Conservation (phyloP, 257 asterid species). For the Solanum pimpinellifolium region DNA sequence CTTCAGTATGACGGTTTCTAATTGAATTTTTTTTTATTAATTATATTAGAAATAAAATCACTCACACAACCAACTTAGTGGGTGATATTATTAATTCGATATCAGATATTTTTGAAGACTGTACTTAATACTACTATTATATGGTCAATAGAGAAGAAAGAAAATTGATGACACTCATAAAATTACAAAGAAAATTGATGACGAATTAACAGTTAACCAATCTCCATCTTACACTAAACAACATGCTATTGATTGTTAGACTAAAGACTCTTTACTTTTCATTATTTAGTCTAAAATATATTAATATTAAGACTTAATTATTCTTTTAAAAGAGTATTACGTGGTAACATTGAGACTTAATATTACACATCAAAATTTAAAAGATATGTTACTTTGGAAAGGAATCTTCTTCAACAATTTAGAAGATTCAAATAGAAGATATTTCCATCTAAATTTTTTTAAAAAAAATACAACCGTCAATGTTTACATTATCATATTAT, state of each 20-base stretch:
- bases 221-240: not conserved
- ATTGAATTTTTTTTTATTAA: too few relatives aligned
- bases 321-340: not conserved
- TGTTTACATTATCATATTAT: not conserved
- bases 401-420: not conserved
- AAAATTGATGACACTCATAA: not conserved
- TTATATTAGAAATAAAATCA: too few relatives aligned
- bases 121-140: not conserved
- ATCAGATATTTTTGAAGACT: not conserved
- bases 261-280: not conserved
- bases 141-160: not conserved
- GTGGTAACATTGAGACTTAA: not conserved
- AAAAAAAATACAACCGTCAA: accelerated
- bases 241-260: not conserved
- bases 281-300: not conserved
- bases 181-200: not conserved
- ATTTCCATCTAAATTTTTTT: not conserved
- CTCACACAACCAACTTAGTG: not conserved
- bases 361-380: not conserved
- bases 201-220: not conserved
- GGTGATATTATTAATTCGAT: not conserved
- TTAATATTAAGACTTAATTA: not conserved
- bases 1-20: accelerated
- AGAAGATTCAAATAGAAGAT: not conserved
- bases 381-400: not conserved